Conservation (phyloP, 768 basidiomycete species). For the Wakefieldia striispora region DNA sequence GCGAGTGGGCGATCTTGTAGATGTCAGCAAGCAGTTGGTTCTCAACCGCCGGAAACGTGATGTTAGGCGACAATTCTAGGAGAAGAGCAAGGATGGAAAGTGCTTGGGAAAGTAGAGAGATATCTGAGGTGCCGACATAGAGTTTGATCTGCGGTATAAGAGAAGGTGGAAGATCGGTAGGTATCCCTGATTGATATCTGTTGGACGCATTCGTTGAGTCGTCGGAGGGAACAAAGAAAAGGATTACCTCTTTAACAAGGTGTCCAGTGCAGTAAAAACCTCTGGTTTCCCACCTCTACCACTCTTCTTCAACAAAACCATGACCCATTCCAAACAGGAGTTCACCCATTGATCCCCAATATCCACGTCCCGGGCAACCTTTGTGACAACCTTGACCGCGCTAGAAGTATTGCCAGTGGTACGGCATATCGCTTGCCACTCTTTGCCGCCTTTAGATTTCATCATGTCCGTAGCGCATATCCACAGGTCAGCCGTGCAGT, state of each 20-base stretch:
- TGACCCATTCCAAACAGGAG: slow-evolving; percentile 73
- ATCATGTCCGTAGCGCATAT: slow-evolving; percentile 78
- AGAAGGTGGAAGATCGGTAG: slow-evolving; percentile 54
- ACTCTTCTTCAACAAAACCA: slow-evolving; percentile 73
- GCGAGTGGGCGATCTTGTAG: slow-evolving; percentile 74
- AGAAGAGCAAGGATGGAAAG: slow-evolving; percentile 65
- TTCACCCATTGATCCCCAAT: slow-evolving; percentile 80
- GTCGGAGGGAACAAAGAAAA: neutral
- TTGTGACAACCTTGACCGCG: slow-evolving; percentile 78
- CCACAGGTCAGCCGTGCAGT: slow-evolving; percentile 84
- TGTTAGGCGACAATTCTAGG: slow-evolving; percentile 60
- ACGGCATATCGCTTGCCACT: slow-evolving; percentile 81
- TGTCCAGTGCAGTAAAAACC: slow-evolving; percentile 74
- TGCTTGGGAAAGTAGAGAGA: slow-evolving; percentile 73
- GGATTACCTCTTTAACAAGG: slow-evolving; percentile 61
- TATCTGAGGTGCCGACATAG: slow-evolving; percentile 74
- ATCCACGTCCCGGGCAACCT: slow-evolving; percentile 74
- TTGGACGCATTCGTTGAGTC: neutral
- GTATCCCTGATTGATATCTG: slow-evolving; percentile 49
- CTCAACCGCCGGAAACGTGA: slow-evolving; percentile 77
- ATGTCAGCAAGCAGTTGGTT: slow-evolving; percentile 60
- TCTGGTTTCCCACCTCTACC: slow-evolving; percentile 77
- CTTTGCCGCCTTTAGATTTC: slow-evolving; percentile 58
- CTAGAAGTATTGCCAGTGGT: slow-evolving; percentile 67
- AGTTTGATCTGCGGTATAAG: slow-evolving; percentile 73